Base-by-base conservation (phyloP, 2,329 filamentous ascomycete species). In the Talaromyces funiculosus region DNA sequence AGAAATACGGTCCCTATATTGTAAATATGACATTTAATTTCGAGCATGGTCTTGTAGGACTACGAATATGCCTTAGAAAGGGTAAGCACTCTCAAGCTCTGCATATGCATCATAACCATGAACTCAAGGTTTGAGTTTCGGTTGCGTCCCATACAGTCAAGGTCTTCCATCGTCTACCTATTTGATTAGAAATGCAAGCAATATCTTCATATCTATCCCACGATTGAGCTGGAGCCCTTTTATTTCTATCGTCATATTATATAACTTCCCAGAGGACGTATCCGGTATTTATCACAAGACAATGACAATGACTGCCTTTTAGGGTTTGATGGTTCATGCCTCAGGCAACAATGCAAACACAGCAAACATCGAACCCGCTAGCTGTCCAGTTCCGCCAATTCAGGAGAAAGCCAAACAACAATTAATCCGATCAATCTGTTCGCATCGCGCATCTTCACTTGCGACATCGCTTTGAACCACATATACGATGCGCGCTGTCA, bases 401-500 rank as follows among this genome's bases (percentile, higher is more conserved):
- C 60, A 58, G 60, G 54, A 61, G 60, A 57, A 57, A 61, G 59
- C 37, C 43, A 55, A 57, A 61, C 60, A 61, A 54, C 40, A 37
- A 29, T 18, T n/a, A 43, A 42, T 29, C 43, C 18, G 16, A 59
- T 24, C 54, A 4, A 35, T 14, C 22, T 40, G 51, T 54, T 54
- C 33, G 18, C 29, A 51, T 24, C 31, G 14, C 16, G 51, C 29
- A 20, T 1, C 5, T 26, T 29, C 14, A 12, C 8, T 43, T 29
- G 43, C 54, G 35, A 40, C 33, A 24, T 5, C 2, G 18, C 4
- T 37, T 12, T 4, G 2, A 26, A n/a, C 4, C 5, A 12, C 51
- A 59, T 61, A 37, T 65, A 72, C 60, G 59, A 92, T 92, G 90
- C 88, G 85, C 78, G 75, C 87, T 66, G 78, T 82, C 64, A 76